Evolutionary conservation across 257 asterid genomes (phyloP).

Genomic region (Knoxia roxburghii): DNA sequence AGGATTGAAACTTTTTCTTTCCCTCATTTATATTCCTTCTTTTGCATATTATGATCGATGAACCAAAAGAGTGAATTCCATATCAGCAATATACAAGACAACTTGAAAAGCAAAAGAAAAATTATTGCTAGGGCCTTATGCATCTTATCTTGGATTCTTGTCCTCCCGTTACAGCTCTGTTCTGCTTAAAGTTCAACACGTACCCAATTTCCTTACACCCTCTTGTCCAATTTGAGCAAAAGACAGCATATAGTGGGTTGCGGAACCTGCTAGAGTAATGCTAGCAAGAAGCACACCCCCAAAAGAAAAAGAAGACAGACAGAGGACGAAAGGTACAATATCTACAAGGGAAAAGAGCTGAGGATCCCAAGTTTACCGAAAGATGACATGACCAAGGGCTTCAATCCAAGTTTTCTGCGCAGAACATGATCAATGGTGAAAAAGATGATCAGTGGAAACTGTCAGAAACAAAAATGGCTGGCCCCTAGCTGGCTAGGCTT

Average conservation of each 20-base stretch:
- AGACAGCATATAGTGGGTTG: not conserved
- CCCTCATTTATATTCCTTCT: no score
- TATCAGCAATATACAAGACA: not conserved
- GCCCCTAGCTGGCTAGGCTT: not conserved
- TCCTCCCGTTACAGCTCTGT: not conserved
- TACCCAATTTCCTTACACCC: not conserved
- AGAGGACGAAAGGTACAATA: no score
- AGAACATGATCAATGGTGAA: not conserved
- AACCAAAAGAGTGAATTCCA: constrained; percentile 1
- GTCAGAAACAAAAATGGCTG: not conserved
- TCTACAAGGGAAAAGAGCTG: no score
- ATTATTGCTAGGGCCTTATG: constrained; percentile 5
- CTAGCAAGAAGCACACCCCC: no score
- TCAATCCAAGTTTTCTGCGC: no score
- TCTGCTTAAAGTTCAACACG: not conserved
- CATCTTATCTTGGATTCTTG: no score
- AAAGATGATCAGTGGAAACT: not conserved
- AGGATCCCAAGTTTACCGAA: no score
- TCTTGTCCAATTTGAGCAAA: not conserved
- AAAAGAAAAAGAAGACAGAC: no score
- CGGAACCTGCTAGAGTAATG: not conserved
- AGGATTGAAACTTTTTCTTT: not conserved
- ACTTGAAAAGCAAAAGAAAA: not conserved
- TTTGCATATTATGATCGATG: no score
- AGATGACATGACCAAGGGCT: no score